Conservation (phyloP, 2,329 filamentous ascomycete genomes). For the Volutella citrinella region DNA sequence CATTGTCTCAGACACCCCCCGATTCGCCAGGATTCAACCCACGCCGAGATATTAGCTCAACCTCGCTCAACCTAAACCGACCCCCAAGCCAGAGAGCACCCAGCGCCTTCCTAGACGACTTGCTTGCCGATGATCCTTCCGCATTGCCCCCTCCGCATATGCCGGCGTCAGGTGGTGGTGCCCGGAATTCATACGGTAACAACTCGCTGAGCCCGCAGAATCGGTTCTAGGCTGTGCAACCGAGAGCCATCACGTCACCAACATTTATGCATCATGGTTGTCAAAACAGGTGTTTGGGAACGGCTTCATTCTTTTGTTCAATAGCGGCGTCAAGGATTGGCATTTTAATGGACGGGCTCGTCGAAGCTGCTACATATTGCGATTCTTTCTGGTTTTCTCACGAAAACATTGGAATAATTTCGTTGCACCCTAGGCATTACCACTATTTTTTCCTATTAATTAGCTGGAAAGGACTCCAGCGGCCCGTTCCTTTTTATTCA, state of each 20-base stretch:
- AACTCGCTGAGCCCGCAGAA: slow-evolving; percentile 20
- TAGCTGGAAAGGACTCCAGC: slow-evolving; percentile 12
- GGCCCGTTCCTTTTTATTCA: slow-evolving; percentile 8
- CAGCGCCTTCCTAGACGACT: slow-evolving; percentile 84
- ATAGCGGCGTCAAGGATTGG: slow-evolving; percentile 21
- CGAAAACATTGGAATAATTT: slow-evolving; percentile 14
- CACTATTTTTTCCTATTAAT: too few species aligned
- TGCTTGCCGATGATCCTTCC: slow-evolving; percentile 72
- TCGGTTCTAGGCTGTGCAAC: slow-evolving; percentile 22
- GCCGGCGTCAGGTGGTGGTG: slow-evolving; percentile 23
- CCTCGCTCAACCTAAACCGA: slow-evolving; percentile 61
- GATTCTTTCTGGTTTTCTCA: slow-evolving; percentile 12
- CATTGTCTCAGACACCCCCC: slow-evolving; percentile 54
- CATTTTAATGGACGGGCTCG: slow-evolving; percentile 18
- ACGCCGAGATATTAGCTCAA: slow-evolving; percentile 56
- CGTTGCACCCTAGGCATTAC: slow-evolving; percentile 9
- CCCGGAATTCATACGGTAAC: slow-evolving; percentile 20
- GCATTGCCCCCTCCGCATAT: slow-evolving; percentile 45
- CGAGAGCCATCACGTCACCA: too few species aligned
- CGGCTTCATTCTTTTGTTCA: slow-evolving; percentile 14
- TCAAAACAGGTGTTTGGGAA: slow-evolving; percentile 13
- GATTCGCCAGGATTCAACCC: slow-evolving; percentile 58
- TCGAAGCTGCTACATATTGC: slow-evolving; percentile 14
- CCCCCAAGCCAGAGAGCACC: slow-evolving; percentile 71
- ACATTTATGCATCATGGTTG: slow-evolving; percentile 8